Conservation (phyloP, 441 rosid species). For the Syzygium syzygioides region DNA sequence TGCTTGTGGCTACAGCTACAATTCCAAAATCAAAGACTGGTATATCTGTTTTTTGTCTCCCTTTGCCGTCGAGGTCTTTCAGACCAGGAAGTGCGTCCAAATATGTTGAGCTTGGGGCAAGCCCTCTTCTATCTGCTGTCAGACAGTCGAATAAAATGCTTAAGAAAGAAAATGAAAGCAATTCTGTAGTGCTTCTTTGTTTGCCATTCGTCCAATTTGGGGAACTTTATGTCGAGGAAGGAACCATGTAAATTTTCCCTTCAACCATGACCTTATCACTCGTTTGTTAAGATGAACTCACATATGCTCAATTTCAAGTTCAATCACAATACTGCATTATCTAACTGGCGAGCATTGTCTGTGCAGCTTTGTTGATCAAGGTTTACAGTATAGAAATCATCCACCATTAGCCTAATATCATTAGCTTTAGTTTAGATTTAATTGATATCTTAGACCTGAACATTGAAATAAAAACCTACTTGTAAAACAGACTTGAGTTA, state of each 20-base stretch:
- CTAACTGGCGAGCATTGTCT: no score
- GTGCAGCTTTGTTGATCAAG: background rate
- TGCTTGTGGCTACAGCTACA: slow-evolving; percentile 26
- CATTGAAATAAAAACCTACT: background rate
- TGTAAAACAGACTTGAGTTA: background rate
- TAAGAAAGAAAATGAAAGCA: background rate
- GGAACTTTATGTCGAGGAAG: background rate
- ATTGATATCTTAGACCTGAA: background rate
- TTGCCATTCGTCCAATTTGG: background rate
- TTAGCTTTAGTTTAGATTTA: background rate
- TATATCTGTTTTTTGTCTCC: slow-evolving; percentile 18
- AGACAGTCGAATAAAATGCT: no score
- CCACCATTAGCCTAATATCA: background rate
- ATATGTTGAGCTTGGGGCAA: slow-evolving; percentile 4
- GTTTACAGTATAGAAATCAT: background rate
- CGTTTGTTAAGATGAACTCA: no score
- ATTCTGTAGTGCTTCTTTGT: background rate
- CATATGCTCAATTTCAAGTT: background rate
- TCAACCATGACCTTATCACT: background rate
- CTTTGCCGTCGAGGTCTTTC: slow-evolving; percentile 10
- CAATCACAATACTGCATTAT: background rate
- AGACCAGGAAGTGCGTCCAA: slow-evolving; percentile 8
- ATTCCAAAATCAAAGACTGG: slow-evolving; percentile 31
- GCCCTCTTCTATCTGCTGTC: background rate
- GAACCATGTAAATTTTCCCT: background rate